Evolutionary conservation across 1,139 yeast species (phyloP), one percentile per base, ranked within the genome.

Genomic region (Debaryomycetaceae sp.): DNA sequence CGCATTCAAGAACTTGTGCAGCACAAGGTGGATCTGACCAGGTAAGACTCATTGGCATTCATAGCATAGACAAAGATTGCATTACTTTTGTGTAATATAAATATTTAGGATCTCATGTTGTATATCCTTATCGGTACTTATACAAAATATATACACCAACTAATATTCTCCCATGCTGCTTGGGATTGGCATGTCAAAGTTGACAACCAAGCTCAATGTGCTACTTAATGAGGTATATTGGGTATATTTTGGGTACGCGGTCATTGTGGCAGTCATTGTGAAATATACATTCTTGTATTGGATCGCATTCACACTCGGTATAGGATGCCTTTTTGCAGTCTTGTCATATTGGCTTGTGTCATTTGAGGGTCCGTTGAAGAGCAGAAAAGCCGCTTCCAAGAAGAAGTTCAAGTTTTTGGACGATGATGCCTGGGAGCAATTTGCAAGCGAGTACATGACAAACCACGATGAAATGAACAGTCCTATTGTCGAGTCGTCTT

Each of bases 401-500:
- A 36, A 31, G 17, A 54, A 62, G 40, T 53, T 68, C 33, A 49
- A 49, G 30, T 72, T 72, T 51, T 61, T 72, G 1, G 48, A 50
- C 20, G 36, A 44, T 6, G 49, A 49, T 0, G 53, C 57, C 24
- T 72, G 78, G 78, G 41, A 27, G 11, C 11, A 4, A 7, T 27
- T 27, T 7, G 31, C 11, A 8, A 27, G 31, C 0, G 37, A 42
- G 0, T 37, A 41, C 20, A 24, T 33, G 6, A 33, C 22, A 8
- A 48, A 45, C 24, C 40, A 44, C 6, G 36, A 39, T 22, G 36
- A 42, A 14, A 41, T 42, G 11, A 27, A 40, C 30, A 36, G 34
- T 9, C 71, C 78, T 0, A 61, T 79, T 3, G 70, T 77, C 41
- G 73, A 78, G 3, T 78, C 77, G 27, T 78, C 83, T 22, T 74